These are phyloP conservation scores for Mollisia scopiformis DNA, from an alignment of 2,329 filamentous ascomycete species.

Conservation along the genomic window DNA sequence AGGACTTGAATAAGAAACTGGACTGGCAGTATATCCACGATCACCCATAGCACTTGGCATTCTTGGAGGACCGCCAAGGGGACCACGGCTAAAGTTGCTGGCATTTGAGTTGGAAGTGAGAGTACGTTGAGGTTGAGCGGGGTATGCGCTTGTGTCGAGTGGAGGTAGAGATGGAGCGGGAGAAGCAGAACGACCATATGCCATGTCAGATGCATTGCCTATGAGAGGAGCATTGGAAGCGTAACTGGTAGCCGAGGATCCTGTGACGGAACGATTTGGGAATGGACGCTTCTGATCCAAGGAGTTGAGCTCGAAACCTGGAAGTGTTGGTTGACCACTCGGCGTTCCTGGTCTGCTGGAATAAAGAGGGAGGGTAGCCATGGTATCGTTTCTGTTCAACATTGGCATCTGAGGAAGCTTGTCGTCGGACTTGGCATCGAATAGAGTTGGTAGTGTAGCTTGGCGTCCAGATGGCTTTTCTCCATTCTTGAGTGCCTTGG, in stretches of 20 bases:
- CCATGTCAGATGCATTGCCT: conserved; percentile 62
- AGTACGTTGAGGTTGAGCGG: conserved; percentile 29
- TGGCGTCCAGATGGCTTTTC: conserved; percentile 55
- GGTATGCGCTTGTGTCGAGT: conserved; percentile 26
- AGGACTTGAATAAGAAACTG: conserved; percentile 32
- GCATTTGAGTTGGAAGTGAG: conserved; percentile 31
- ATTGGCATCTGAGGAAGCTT: conserved; percentile 61
- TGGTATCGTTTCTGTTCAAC: conserved; percentile 62
- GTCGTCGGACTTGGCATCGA: conserved; percentile 53
- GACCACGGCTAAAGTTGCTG: conserved; percentile 30
- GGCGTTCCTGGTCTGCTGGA: conserved; percentile 61
- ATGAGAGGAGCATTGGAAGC: conserved; percentile 67
- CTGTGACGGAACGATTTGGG: conserved; percentile 54
- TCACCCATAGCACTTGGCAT: conserved; percentile 35
- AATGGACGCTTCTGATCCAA: conserved; percentile 55
- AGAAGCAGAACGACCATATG: conserved; percentile 41
- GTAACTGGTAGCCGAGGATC: conserved; percentile 61
- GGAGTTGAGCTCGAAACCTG: conserved; percentile 52
- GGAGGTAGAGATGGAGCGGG: conserved; percentile 33
- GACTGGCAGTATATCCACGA: conserved; percentile 33
- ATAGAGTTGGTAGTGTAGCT: conserved; percentile 70
- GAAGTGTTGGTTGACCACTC: conserved; percentile 41
- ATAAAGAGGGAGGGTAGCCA: conserved; percentile 64
- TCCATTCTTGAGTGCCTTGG: conserved; percentile 54
- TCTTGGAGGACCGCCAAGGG: conserved; percentile 24